Conservation (phyloP, 2,329 filamentous ascomycete genomes). For the Orbilia blumenaviensis region DNA sequence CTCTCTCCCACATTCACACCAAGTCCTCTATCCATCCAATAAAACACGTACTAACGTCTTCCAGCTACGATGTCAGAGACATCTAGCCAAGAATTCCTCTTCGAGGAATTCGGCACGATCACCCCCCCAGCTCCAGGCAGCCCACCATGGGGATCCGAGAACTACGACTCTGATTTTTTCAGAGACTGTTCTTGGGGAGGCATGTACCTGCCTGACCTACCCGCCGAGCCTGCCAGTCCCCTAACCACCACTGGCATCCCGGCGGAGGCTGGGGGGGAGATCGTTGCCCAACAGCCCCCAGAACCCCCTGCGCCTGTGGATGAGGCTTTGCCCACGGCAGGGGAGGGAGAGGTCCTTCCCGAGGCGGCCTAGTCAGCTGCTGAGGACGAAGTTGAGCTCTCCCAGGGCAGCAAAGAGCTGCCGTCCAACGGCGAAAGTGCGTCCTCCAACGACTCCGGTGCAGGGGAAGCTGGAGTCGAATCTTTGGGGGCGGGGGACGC, state of each 20-base stretch:
- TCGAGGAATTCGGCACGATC: too few species aligned
- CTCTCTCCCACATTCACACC: too few species aligned
- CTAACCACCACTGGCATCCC: neutral
- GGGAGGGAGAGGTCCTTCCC: neutral
- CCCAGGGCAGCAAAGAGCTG: neutral
- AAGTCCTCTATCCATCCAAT: too few species aligned
- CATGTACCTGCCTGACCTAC: neutral
- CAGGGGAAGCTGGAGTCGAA: neutral
- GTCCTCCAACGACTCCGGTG: neutral
- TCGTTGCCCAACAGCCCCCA: neutral
- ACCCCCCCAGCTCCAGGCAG: neutral
- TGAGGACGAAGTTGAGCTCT: neutral
- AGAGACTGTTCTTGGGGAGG: neutral
- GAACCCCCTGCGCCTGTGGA: neutral
- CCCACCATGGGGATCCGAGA: neutral
- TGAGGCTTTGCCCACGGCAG: neutral
- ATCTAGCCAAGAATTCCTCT: too few species aligned
- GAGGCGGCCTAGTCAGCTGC: conserved; percentile 4
- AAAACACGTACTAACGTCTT: too few species aligned
- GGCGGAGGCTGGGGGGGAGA: neutral
- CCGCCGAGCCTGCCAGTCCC: neutral
- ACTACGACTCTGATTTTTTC: neutral
- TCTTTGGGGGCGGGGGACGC: neutral
- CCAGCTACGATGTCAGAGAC: too few species aligned
- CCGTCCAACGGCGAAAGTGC: neutral